A percentile compares a stretch with the other conserved stretches of the same genome.
Evolutionary conservation across 1,284 basidiomycete genomes (phyloP).

Genomic region (Veloporphyrellus conicus): DNA sequence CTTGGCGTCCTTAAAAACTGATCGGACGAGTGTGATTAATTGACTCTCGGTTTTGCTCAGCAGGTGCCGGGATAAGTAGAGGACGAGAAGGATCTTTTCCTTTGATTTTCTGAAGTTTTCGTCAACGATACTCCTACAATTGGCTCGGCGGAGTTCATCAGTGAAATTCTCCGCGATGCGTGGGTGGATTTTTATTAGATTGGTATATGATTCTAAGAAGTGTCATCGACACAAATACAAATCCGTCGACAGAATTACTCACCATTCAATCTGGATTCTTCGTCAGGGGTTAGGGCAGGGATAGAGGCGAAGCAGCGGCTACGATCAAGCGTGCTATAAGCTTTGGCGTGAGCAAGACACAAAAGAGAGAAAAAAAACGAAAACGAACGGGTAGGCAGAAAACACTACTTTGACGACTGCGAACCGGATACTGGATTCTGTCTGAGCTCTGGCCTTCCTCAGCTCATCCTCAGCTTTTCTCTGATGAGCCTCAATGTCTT

Average conservation of each 20-base stretch:
- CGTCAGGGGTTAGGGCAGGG: slow-evolving; percentile 14
- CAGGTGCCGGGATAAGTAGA: slow-evolving; percentile 18
- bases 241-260: neutral
- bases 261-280: slow-evolving; percentile 16
- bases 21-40: slow-evolving; percentile 9
- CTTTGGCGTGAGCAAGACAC: neutral
- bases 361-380: neutral
- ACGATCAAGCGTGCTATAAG: slow-evolving; percentile 21
- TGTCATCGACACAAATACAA: neutral
- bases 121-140: slow-evolving; percentile 19
- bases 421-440: slow-evolving; percentile 24
- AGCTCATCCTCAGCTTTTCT: slow-evolving; percentile 17
- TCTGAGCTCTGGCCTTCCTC: slow-evolving; percentile 3
- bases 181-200: slow-evolving; percentile 15
- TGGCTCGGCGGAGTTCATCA: slow-evolving; percentile 18
- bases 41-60: slow-evolving; percentile 16
- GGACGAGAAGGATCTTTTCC: slow-evolving; percentile 23
- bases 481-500: slow-evolving; percentile 5
- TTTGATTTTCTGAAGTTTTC: slow-evolving; percentile 25
- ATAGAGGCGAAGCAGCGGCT: slow-evolving; percentile 14
- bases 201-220: slow-evolving; percentile 18
- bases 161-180: slow-evolving; percentile 19
- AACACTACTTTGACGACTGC: slow-evolving; percentile 27
- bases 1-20: slow-evolving; percentile 16
- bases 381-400: slow-evolving; percentile 30